These are phyloP conservation scores for Candida awuae DNA, from an alignment of 805 yeast species.

Conservation along the genomic window DNA sequence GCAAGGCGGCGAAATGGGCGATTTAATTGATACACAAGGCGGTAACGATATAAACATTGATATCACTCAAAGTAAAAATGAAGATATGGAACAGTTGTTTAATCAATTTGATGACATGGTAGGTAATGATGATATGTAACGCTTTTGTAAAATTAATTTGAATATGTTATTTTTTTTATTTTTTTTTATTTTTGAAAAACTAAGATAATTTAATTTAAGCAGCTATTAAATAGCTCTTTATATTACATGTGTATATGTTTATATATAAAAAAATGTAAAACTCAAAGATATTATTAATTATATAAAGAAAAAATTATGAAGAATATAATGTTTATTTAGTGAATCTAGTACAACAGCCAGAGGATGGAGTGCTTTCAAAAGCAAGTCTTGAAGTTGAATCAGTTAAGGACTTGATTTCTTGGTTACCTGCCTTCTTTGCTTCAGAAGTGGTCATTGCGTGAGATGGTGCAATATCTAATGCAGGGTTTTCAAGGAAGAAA, in stretches of 20 bases:
- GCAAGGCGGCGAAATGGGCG: slow-evolving; percentile 11
- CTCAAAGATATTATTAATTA: not conserved
- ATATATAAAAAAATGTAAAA: not conserved
- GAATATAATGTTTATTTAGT: slow-evolving; percentile 11
- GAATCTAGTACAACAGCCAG: slow-evolving; percentile 27
- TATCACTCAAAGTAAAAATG: slow-evolving; percentile 3
- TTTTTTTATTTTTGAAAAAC: not conserved
- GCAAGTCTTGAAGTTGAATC: slow-evolving; percentile 49
- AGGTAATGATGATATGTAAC: slow-evolving; percentile 13
- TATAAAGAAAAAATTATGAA: not conserved
- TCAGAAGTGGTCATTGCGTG: slow-evolving; percentile 41
- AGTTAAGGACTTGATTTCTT: slow-evolving; percentile 34
- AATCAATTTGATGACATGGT: slow-evolving; percentile 28
- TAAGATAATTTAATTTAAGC: not conserved
- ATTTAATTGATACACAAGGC: slow-evolving; percentile 6
- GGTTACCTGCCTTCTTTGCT: slow-evolving; percentile 31
- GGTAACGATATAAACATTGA: slow-evolving; percentile 8
- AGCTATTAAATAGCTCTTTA: not conserved
- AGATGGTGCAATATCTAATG: slow-evolving; percentile 65
- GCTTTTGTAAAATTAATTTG: not conserved
- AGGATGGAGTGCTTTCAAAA: slow-evolving; percentile 30
- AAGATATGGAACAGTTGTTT: slow-evolving; percentile 26
- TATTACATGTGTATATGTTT: not conserved
- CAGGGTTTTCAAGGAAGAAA: slow-evolving; percentile 72
- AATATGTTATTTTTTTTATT: not conserved